phyloP scores from a whole-genome alignment of 352 stramenopile species.

The Globisporangium parvum region DNA sequence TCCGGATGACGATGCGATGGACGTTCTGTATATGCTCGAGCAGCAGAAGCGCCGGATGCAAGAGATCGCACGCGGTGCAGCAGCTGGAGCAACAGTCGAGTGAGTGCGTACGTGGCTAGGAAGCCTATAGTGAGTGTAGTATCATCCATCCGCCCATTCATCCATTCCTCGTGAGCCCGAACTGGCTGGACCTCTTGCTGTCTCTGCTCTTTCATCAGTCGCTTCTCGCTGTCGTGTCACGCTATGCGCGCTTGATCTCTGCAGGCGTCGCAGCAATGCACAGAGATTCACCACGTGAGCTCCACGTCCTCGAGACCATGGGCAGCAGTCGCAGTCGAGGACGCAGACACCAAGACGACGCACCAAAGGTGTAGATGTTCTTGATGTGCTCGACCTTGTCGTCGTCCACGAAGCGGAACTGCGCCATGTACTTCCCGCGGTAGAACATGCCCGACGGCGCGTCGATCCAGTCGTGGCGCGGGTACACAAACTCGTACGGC shows the following conservation, averaged over 20 bases:
- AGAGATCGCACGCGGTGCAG: conserved; percentile 6
- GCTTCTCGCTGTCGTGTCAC: not conserved
- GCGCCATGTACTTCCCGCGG: conserved; percentile 80
- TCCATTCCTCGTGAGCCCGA: not conserved
- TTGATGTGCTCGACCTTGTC: conserved; percentile 65
- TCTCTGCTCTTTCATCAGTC: not conserved
- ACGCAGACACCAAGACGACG: conserved; percentile 6
- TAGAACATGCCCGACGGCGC: conserved; percentile 84
- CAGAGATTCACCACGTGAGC: not conserved
- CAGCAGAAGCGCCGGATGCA: conserved; percentile 46
- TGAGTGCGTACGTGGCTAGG: not conserved
- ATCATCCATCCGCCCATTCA: no score
- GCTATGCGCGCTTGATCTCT: conserved; percentile 61
- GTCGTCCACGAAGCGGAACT: conserved; percentile 68
- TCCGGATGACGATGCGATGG: conserved; percentile 25
- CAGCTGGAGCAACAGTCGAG: no score
- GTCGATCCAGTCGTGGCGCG: conserved; percentile 74
- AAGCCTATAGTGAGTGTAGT: not conserved
- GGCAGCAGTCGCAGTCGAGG: not conserved
- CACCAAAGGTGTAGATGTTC: conserved; percentile 74
- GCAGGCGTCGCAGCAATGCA: conserved; percentile 1
- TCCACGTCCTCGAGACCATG: no score
- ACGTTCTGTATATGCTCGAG: conserved; percentile 53
- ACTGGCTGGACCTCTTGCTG: not conserved
- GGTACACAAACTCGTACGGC: conserved; percentile 81